Base-by-base conservation (phyloP, 2,329 filamentous ascomycete species). In the Chaetomiaceae sp. region DNA sequence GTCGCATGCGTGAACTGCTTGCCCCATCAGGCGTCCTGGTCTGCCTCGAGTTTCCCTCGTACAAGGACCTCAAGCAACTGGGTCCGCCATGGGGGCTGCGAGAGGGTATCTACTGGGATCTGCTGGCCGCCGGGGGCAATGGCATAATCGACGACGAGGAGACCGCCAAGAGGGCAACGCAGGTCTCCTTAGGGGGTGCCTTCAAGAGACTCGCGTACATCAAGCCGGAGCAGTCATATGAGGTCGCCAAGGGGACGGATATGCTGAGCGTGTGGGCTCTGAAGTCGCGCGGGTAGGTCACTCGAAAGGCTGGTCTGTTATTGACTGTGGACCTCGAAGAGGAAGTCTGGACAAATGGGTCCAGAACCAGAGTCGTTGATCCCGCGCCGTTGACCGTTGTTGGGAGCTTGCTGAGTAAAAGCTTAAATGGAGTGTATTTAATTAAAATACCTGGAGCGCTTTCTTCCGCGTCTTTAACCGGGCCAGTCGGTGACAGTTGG, bases 1-100 rank as follows among this genome's bases (percentile, higher is more conserved):
- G 40, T 3, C 56, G 66, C 3, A 69, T 69, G 64, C 53, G 53
- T 2, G 62, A 66, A 11, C 59, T 73, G 8, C 53, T 72, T 0
- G 54, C 57, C 1, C 55, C 60, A 0, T 57, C 57, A 5, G 70
- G 70, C 2, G 53, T 67, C 3, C 61, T 74, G 17, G 60, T 73
- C 17, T 74, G 71, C 54, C 61, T 74, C 22, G 71, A 73, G 54
- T 73, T 73, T 51, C 72, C 72, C 0, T 54, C 73, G 38, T 71
- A 67, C 53, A 74, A 73, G 57, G 53, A 48, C 19, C 40, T 38
- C 12, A 38, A 56, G 34, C 56, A 64, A 8, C 65, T 64, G 5
- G 71, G 72, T 2, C 72, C 71, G 3, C 72, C 71, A 4, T 74
- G 69, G 69, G 66, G 66, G 0, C 51, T 73, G 19, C 27, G 50